A percentile compares a stretch with the other conserved stretches of the same genome.
These are phyloP conservation scores for Claviceps arundinis DNA, from an alignment of 2,329 filamentous ascomycete species.

Conservation along the genomic window DNA sequence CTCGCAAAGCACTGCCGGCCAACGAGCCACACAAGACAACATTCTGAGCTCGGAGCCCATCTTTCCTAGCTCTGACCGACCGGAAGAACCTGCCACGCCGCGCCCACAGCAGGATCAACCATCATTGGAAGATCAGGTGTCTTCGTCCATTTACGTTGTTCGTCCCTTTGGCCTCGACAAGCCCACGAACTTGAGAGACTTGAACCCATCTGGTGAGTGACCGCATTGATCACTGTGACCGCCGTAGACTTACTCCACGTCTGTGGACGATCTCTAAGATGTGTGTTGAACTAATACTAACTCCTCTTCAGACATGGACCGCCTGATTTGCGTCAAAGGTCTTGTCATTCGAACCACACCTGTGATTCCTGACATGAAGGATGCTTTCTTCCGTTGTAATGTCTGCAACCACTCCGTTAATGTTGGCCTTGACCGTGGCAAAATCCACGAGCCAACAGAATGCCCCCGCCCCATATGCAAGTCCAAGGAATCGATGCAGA, in stretches of 20 bases:
- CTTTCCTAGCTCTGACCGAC: constrained; percentile 66
- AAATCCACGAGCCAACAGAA: constrained; percentile 85
- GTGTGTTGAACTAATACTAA: neutral
- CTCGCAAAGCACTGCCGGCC: constrained; percentile 43
- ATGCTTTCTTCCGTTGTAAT: constrained; percentile 93
- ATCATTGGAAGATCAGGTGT: constrained; percentile 67
- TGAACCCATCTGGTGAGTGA: constrained; percentile 64
- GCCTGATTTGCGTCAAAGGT: constrained; percentile 87
- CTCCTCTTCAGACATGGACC: constrained; percentile 64
- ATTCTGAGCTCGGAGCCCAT: constrained; percentile 59
- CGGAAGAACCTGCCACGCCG: constrained; percentile 30
- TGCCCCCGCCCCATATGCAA: constrained; percentile 75
- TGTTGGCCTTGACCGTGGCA: constrained; percentile 86
- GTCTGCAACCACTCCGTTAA: constrained; percentile 84
- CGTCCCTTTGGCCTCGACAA: constrained; percentile 80
- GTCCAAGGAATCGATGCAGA: constrained; percentile 92
- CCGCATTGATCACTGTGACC: no score
- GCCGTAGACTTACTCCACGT: neutral
- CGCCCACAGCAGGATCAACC: constrained; percentile 30
- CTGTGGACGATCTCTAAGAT: neutral
- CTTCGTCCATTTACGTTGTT: constrained; percentile 69
- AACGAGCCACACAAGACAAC: constrained; percentile 30
- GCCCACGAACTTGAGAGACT: constrained; percentile 79
- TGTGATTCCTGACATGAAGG: constrained; percentile 97
- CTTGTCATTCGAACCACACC: constrained; percentile 91